Evolutionary conservation across 1,284 basidiomycete genomes (phyloP).

Genomic region (Tausonia pullulans): DNA sequence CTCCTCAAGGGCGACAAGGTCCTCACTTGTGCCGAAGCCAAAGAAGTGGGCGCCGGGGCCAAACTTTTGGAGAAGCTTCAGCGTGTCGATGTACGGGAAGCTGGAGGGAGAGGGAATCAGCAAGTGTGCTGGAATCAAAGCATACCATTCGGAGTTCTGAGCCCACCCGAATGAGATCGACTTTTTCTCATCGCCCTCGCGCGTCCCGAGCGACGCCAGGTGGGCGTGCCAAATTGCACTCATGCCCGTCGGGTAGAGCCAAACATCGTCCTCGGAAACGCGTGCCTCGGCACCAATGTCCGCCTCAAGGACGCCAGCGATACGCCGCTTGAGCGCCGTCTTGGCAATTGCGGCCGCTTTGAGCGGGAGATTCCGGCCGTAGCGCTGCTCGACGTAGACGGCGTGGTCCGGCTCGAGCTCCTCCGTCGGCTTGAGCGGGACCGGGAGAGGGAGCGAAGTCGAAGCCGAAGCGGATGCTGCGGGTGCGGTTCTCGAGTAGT

Average conservation of each 20-base stretch:
- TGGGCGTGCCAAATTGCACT: conserved; percentile 86
- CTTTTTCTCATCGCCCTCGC: conserved; percentile 44
- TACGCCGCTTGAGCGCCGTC: conserved; percentile 69
- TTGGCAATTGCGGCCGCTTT: conserved; percentile 67
- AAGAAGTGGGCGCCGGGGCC: conserved; percentile 88
- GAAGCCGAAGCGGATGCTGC: conserved; percentile 4
- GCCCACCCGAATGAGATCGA: conserved; percentile 83
- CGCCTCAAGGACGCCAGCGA: conserved; percentile 71
- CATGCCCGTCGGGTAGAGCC: conserved; percentile 80
- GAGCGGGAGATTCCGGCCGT: conserved; percentile 81
- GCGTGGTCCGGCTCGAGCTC: conserved; percentile 38
- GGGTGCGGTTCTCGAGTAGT: conserved; percentile 24
- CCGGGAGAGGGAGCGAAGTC: conserved; percentile 13
- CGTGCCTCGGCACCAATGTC: conserved; percentile 39
- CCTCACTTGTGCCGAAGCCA: conserved; percentile 64
- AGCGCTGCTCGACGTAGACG: conserved; percentile 77
- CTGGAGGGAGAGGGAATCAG: conserved; percentile 39
- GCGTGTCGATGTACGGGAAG: conserved; percentile 95
- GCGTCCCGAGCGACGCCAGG: conserved; percentile 50
- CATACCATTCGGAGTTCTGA: neutral
- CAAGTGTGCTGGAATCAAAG: conserved; percentile 2
- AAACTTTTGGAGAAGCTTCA: conserved; percentile 94
- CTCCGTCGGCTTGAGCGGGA: conserved; percentile 22
- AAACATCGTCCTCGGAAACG: conserved; percentile 76
- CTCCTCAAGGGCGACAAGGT: conserved; percentile 61